Conservation (phyloP, 1,284 basidiomycete genomes). For the Cryptococcus sp. region DNA sequence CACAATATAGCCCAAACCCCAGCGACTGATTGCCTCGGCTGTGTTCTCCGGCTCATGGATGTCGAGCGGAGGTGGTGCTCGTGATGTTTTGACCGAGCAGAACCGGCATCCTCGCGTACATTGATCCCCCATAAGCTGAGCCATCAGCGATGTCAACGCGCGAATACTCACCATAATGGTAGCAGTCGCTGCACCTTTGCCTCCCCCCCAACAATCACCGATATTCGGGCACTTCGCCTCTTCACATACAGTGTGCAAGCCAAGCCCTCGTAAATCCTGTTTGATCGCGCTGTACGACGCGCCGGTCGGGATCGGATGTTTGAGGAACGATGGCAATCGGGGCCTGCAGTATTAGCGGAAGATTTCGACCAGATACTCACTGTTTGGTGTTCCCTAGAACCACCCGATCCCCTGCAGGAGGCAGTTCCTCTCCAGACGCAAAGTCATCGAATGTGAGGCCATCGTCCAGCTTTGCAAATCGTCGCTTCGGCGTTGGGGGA, state of each 20-base stretch:
- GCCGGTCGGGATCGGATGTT: slow-evolving; percentile 90
- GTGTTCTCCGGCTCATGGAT: slow-evolving; percentile 98
- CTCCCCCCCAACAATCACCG: slow-evolving; percentile 98
- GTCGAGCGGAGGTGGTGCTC: slow-evolving; percentile 84
- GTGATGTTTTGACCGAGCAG: slow-evolving; percentile 95
- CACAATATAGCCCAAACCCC: slow-evolving; percentile 98
- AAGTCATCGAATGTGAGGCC: slow-evolving; percentile 86
- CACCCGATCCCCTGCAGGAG: slow-evolving; percentile 60
- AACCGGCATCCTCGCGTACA: slow-evolving; percentile 98
- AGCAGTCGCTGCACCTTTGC: slow-evolving; percentile 86
- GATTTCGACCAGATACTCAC: slow-evolving; percentile 55
- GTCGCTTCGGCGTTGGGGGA: slow-evolving; percentile 18
- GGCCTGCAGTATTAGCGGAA: slow-evolving; percentile 62
- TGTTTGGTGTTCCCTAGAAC: slow-evolving; percentile 75
- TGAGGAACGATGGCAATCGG: slow-evolving; percentile 86
- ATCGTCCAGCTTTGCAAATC: slow-evolving; percentile 60
- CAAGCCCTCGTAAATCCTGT: slow-evolving; percentile 88
- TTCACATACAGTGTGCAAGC: slow-evolving; percentile 95
- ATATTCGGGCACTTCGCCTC: slow-evolving; percentile 99
- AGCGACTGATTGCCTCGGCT: slow-evolving; percentile 95
- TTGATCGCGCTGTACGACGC: slow-evolving; percentile 89
- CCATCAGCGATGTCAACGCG: not conserved
- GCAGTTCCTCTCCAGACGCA: slow-evolving; percentile 62
- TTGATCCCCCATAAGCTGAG: slow-evolving; percentile 97
- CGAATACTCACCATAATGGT: slow-evolving; percentile 87